Evolutionary conservation across 2,329 filamentous ascomycete species (phyloP).

Genomic region (Bipolaris cookei): DNA sequence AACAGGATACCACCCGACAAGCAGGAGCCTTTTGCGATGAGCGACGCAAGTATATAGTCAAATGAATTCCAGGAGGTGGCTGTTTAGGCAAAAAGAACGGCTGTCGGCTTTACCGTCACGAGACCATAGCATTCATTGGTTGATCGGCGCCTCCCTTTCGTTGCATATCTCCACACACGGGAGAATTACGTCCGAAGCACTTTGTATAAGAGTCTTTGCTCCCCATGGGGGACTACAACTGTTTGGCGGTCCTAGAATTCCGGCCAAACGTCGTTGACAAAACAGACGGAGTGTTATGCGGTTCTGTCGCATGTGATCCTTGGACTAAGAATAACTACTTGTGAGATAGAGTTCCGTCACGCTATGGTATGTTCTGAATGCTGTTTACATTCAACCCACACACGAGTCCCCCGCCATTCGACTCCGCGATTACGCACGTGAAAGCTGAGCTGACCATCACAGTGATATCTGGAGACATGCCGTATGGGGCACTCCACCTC

Average conservation of each 20-base stretch:
- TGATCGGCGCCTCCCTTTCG: conserved; percentile 9
- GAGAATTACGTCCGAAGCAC: conserved; percentile 16
- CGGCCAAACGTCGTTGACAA: conserved; percentile 1
- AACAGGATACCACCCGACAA: conserved; percentile 13
- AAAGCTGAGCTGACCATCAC: conserved; percentile 11
- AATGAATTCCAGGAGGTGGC: conserved; percentile 3
- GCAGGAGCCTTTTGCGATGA: conserved; percentile 1
- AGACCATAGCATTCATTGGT: conserved; percentile 16
- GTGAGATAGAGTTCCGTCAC: background rate
- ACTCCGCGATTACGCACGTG: conserved; percentile 5
- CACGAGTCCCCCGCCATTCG: background rate
- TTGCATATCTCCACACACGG: conserved; percentile 20
- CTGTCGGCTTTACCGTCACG: conserved; percentile 10
- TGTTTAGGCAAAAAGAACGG: conserved; percentile 11
- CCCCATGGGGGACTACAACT: conserved; percentile 17
- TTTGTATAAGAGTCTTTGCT: conserved; percentile 15
- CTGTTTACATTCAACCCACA: background rate
- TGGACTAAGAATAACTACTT: background rate
- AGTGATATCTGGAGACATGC: conserved; percentile 8
- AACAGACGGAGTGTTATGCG: background rate
- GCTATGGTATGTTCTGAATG: conserved; percentile 3
- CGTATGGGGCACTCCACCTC: conserved; percentile 8
- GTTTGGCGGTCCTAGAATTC: conserved; percentile 8
- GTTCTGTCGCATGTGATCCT: background rate
- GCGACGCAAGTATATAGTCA: conserved; percentile 5